phyloP scores from a whole-genome alignment of 2,329 filamentous ascomycete species.

The Fusarium decemcellulare region DNA sequence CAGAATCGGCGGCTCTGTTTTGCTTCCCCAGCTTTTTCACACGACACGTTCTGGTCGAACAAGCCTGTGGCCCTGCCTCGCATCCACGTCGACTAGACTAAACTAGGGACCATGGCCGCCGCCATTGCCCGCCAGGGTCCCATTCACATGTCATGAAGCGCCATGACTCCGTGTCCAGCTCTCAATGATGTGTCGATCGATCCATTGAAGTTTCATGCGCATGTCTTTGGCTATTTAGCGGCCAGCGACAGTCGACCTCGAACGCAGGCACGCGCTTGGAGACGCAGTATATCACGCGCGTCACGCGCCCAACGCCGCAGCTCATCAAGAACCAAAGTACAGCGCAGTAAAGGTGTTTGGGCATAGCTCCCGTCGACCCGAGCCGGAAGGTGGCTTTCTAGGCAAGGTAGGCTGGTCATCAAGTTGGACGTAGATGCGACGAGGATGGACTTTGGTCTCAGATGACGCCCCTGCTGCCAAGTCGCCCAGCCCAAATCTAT shows the following conservation, averaged over 20 bases:
- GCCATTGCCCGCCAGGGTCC: slow-evolving; percentile 19
- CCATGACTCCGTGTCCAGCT: slow-evolving; percentile 9
- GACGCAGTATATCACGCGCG: background rate
- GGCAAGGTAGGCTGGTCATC: background rate
- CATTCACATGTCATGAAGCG: slow-evolving; percentile 39
- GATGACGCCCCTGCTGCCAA: slow-evolving; percentile 11
- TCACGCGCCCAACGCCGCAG: slow-evolving; percentile 33
- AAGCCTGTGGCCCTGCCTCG: slow-evolving; percentile 6
- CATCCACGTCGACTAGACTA: slow-evolving; percentile 29
- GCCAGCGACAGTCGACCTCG: slow-evolving; percentile 1
- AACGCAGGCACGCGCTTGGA: slow-evolving; percentile 31
- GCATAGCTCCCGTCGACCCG: slow-evolving; percentile 16
- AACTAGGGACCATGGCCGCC: slow-evolving; percentile 39
- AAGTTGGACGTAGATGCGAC: slow-evolving; percentile 1
- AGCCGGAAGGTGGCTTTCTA: slow-evolving; percentile 12
- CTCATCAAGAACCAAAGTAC: slow-evolving; percentile 1
- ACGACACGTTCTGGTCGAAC: slow-evolving; percentile 23
- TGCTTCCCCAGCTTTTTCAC: slow-evolving; percentile 40
- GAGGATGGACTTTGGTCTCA: slow-evolving; percentile 9
- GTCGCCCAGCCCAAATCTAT: slow-evolving; percentile 4
- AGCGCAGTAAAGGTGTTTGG: background rate
- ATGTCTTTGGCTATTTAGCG: slow-evolving; percentile 15
- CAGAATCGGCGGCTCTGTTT: slow-evolving; percentile 6
- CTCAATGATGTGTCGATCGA: slow-evolving; percentile 28
- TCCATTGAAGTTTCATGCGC: slow-evolving; percentile 24